Evolutionary conservation across 495 filamentous ascomycete species (phyloP).

Genomic region (Hapsidospora chrysogenum): DNA sequence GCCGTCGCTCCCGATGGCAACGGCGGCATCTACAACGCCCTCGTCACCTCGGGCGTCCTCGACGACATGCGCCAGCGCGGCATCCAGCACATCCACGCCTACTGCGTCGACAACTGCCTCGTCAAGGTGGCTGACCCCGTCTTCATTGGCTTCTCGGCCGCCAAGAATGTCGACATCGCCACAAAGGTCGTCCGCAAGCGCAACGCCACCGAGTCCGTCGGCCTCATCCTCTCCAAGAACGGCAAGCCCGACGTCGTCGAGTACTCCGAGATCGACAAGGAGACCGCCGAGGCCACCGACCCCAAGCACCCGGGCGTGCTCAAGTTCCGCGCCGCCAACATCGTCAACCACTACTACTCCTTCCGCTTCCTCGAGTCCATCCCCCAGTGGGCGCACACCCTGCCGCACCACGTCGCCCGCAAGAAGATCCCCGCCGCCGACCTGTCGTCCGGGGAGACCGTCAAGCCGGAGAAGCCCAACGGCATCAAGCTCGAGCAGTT

Average conservation of each 20-base stretch:
- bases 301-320: slow-evolving; percentile 65
- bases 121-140: slow-evolving; percentile 92
- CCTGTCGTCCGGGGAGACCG: slow-evolving; percentile 50
- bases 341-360: slow-evolving; percentile 99
- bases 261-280: slow-evolving; percentile 91
- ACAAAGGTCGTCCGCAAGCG: slow-evolving; percentile 99
- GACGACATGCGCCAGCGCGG: slow-evolving; percentile 78
- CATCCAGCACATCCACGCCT: slow-evolving; percentile 91
- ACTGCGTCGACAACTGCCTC: slow-evolving; percentile 98
- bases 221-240: slow-evolving; percentile 85
- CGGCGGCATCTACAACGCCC: slow-evolving; percentile 88
- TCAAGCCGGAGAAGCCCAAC: slow-evolving; percentile 89
- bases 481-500: slow-evolving; percentile 99
- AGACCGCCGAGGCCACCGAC: slow-evolving; percentile 76
- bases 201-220: slow-evolving; percentile 90
- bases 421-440: slow-evolving; percentile 96
- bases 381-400: slow-evolving; percentile 63
- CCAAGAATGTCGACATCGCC: slow-evolving; percentile 82
- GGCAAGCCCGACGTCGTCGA: slow-evolving; percentile 96
- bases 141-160: slow-evolving; percentile 86
- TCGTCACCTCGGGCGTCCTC: slow-evolving; percentile 66
- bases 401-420: slow-evolving; percentile 88
- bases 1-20: slow-evolving; percentile 98
- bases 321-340: slow-evolving; percentile 95
- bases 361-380: slow-evolving; percentile 86